These are phyloP conservation scores for Cytospora piceicola DNA, from an alignment of 2,329 filamentous ascomycete species.

Conservation along the genomic window DNA sequence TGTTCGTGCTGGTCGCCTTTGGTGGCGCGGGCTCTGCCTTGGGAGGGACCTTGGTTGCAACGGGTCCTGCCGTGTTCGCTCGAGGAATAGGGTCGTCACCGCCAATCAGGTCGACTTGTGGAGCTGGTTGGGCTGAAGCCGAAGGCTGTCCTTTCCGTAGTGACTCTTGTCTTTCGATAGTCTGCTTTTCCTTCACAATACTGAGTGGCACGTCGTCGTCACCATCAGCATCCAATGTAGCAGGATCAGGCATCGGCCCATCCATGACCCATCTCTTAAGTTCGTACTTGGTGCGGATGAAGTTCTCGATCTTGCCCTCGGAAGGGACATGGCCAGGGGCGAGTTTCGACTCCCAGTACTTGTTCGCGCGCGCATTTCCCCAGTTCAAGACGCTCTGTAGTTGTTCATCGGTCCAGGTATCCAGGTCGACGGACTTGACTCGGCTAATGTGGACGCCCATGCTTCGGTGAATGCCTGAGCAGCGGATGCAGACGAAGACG, in stretches of 20 bases:
- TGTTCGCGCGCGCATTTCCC: conserved; percentile 96
- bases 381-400: conserved; percentile 90
- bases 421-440: conserved; percentile 97
- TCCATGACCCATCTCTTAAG: conserved; percentile 99
- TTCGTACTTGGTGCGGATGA: conserved; percentile 98
- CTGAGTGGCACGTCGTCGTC: conserved; percentile 78
- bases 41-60: conserved; percentile 58
- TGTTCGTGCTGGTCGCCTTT: conserved; percentile 73
- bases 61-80: conserved; percentile 74
- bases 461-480: conserved; percentile 95
- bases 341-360: conserved; percentile 97
- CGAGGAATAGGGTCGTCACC: conserved; percentile 71
- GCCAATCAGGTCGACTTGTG: conserved; percentile 80
- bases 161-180: conserved; percentile 62
- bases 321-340: conserved; percentile 89
- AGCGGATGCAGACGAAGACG: conserved; percentile 96
- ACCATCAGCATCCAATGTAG: conserved; percentile 78
- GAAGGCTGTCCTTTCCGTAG: conserved; percentile 58
- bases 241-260: conserved; percentile 89
- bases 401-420: conserved; percentile 98
- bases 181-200: conserved; percentile 69
- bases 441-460: conserved; percentile 99
- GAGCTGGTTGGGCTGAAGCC: conserved; percentile 38
- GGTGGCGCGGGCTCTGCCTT: conserved; percentile 70
- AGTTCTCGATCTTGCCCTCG: conserved; percentile 99